phyloP scores from a whole-genome alignment of 2,329 filamentous ascomycete species.

The Capronia americana region DNA sequence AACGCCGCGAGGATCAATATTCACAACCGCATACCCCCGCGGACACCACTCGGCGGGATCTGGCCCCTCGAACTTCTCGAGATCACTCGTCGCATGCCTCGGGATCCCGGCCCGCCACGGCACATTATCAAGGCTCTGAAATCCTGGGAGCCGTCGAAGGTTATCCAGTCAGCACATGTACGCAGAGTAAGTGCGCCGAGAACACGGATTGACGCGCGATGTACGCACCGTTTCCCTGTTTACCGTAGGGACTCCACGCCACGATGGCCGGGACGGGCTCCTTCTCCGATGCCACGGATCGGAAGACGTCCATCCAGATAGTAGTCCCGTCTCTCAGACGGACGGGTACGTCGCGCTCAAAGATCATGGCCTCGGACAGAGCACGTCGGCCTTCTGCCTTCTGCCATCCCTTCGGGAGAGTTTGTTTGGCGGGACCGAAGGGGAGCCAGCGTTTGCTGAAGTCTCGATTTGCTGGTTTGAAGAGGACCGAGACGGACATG shows the following conservation, averaged over 20 bases:
- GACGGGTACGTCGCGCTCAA: slow-evolving; percentile 41
- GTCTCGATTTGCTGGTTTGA: slow-evolving; percentile 23
- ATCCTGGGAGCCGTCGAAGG: slow-evolving; percentile 21
- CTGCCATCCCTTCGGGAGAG: slow-evolving; percentile 37
- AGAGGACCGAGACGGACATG: slow-evolving; percentile 23
- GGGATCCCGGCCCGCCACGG: slow-evolving; percentile 30
- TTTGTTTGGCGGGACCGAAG: slow-evolving; percentile 30
- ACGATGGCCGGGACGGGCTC: slow-evolving; percentile 41
- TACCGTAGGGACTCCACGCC: slow-evolving; percentile 44
- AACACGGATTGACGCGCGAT: not conserved
- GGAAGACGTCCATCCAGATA: slow-evolving; percentile 42
- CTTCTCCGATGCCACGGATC: slow-evolving; percentile 30
- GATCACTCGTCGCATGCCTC: slow-evolving; percentile 24
- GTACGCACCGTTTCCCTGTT: slow-evolving; percentile 34
- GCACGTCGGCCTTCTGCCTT: slow-evolving; percentile 30
- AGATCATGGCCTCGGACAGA: slow-evolving; percentile 30
- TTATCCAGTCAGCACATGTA: not conserved
- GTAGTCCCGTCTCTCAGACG: slow-evolving; percentile 40
- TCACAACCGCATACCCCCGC: slow-evolving; percentile 44
- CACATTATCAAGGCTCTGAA: slow-evolving; percentile 27
- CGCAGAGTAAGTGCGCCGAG: not conserved
- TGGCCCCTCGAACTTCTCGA: slow-evolving; percentile 40
- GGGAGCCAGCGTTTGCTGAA: slow-evolving; percentile 35
- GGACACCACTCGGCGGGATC: slow-evolving; percentile 44
- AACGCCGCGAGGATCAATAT: slow-evolving; percentile 42